Conservation (phyloP, 2,329 filamentous ascomycete genomes). For the Didymellaceae sp. region DNA sequence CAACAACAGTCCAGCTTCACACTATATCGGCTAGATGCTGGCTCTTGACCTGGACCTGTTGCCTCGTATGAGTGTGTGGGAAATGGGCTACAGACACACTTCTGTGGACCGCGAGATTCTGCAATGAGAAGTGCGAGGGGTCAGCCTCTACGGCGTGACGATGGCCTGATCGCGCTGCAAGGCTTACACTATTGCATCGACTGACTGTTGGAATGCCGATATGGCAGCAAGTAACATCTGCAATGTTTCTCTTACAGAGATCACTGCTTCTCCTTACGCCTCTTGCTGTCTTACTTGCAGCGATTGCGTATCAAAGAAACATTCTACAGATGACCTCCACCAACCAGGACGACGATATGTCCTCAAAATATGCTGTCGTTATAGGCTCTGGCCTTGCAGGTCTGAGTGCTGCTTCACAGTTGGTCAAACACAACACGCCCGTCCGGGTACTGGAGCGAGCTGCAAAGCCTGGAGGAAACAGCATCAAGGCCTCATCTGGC, state of each 20-base stretch:
- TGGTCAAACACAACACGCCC: conserved; percentile 59
- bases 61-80: no score
- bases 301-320: background rate
- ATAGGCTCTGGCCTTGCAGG: conserved; percentile 72
- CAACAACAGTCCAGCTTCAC: background rate
- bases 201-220: background rate
- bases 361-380: conserved; percentile 56
- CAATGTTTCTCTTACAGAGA: background rate
- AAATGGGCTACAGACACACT: no score
- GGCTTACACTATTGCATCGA: conserved; percentile 7
- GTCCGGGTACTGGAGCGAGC: conserved; percentile 67
- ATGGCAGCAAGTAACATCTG: background rate
- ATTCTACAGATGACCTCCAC: conserved; percentile 4
- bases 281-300: background rate
- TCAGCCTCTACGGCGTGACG: conserved; percentile 9
- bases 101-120: no score
- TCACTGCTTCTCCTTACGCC: background rate
- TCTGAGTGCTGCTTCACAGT: conserved; percentile 64
- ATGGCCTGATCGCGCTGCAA: conserved; percentile 17
- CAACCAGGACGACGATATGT: conserved; percentile 15
- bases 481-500: conserved; percentile 70
- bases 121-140: background rate
- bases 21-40: background rate
- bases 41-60: no score
- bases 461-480: conserved; percentile 67